Evolutionary conservation across 1,284 basidiomycete species (phyloP).

Genomic region (Porodaedalea pini): DNA sequence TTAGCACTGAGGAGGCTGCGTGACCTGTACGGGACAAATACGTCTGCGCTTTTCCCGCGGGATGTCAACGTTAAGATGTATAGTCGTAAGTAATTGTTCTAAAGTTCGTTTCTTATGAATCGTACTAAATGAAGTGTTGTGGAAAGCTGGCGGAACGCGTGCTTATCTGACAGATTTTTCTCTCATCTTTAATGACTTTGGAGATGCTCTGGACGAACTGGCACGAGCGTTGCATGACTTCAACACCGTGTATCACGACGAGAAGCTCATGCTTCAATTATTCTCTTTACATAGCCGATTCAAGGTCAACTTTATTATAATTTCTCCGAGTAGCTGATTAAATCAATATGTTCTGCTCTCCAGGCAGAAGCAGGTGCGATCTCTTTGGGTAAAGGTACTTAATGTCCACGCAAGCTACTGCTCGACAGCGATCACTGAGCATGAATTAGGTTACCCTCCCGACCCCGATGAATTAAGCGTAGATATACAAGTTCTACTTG

Average conservation of each 20-base stretch:
- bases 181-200: not conserved
- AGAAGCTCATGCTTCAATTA: not conserved
- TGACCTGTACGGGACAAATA: constrained; percentile 3
- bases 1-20: not conserved
- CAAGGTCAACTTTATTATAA: not conserved
- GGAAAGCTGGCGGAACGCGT: not conserved
- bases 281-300: not conserved
- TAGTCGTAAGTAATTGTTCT: not conserved
- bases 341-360: not conserved
- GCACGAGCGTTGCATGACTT: not conserved
- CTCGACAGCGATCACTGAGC: not conserved
- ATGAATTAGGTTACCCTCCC: not conserved
- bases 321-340: too few species aligned
- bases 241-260: constrained; percentile 2
- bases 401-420: not conserved
- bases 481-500: not conserved
- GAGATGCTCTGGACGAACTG: not conserved
- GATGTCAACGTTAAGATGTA: not conserved
- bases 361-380: not conserved
- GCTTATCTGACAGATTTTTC: not conserved
- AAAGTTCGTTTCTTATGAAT: not conserved
- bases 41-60: not conserved
- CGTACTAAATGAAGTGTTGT: not conserved
- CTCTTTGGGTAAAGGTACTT: not conserved
- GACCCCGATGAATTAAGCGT: not conserved